These are phyloP conservation scores for Apophysomyces trapeziformis DNA, from an alignment of 371 early-diverging fungal genomes.

Conservation along the genomic window DNA sequence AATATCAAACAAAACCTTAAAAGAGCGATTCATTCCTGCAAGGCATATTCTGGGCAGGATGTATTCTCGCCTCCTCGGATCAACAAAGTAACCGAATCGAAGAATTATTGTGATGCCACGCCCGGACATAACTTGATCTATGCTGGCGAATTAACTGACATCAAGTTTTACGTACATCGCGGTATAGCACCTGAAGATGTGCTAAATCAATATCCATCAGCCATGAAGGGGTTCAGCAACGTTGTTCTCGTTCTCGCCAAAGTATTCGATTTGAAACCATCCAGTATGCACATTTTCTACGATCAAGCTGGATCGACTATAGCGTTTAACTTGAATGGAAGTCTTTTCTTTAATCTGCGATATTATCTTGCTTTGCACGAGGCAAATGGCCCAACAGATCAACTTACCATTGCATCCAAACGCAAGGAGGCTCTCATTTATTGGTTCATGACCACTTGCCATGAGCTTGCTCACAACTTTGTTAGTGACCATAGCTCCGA, in stretches of 20 bases:
- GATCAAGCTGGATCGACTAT: conserved; percentile 72
- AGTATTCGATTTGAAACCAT: conserved; percentile 67
- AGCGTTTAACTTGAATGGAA: conserved; percentile 81
- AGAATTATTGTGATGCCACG: conserved; percentile 57
- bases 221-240: conserved; percentile 58
- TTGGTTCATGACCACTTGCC: conserved; percentile 90
- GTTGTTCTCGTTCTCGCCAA: conserved; percentile 59
- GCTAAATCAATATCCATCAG: conserved; percentile 43
- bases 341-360: conserved; percentile 86
- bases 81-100: conserved; percentile 46
- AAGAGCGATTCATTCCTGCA: conserved; percentile 58
- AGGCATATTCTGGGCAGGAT: conserved; percentile 52
- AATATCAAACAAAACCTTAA: conserved; percentile 55
- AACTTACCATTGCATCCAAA: conserved; percentile 29
- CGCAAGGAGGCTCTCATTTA: conserved; percentile 67
- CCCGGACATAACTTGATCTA: conserved; percentile 61
- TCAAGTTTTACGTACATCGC: conserved; percentile 63
- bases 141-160: conserved; percentile 50
- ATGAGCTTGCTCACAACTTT: conserved; percentile 91
- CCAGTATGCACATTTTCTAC: conserved; percentile 76
- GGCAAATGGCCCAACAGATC: conserved; percentile 6
- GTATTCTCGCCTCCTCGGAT: conserved; percentile 51
- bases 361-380: conserved; percentile 78
- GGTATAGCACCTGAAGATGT: conserved; percentile 47
- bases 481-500: conserved; percentile 55